Base-by-base conservation (phyloP, 768 basidiomycete species). In the Hortiboletus flavorubellus region DNA sequence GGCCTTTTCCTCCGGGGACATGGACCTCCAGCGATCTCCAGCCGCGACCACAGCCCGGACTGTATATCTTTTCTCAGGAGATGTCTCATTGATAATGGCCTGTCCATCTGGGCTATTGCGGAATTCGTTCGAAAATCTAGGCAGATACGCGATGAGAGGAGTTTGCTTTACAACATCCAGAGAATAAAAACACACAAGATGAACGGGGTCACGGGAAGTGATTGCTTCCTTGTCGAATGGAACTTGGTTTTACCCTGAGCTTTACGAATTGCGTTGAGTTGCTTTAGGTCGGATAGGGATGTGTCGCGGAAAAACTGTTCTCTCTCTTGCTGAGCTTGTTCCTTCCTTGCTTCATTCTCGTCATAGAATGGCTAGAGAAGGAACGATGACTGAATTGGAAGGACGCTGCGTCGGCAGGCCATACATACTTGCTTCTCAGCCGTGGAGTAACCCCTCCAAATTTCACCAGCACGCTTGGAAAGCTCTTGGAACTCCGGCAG, bases 371-470 rank as follows among this genome's bases (percentile, higher is more conserved):
- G 66, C 72, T 73, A 50, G n/a, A 29, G 23, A 35, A 8, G 21
- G 26, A 1, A 23, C 11, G 23, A 21, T 8, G 21, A n/a, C 34
- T 21, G 12, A 42, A 23, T 21, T 18, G 7, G 12, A 42, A n/a
- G 9, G 35, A 18, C 4, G 29, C 7, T 3, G 29, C 1, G 26
- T 9, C 2, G 15, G 35, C 37, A 30, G n/a, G 49, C 4, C 12
- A 53, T 23, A 51, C 66, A 23, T 34, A 75, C 77, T 60, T 76
- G 61, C 49, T 71, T 78, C 53, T 78, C 72, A 4, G 51, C 59
- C 11, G 60, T 62, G 5, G 74, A 55, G n/a, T 76, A 55, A 5
- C 45, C 55, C 1, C 45, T 64, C 78, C 77, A 78, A 4, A 55
- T 49, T 35, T 53, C 56, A 10, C 54, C 58, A 8, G 69, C 64